Conservation (phyloP, 1,139 yeast species). For the Oligophagozyma castellii region DNA sequence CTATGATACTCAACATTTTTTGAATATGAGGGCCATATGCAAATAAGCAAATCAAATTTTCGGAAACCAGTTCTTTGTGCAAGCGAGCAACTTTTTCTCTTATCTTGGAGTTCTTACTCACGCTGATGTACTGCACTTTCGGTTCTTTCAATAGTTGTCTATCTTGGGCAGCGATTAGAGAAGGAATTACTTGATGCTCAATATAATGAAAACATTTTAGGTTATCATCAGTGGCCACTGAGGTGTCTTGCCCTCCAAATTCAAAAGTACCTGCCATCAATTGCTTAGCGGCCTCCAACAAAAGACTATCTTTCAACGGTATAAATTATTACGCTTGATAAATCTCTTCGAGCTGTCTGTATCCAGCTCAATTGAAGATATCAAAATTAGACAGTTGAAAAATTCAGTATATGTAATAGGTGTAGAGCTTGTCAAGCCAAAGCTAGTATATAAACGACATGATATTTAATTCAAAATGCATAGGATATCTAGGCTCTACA, state of each 20-base stretch:
- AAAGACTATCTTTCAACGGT: no score
- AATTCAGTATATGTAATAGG: no score
- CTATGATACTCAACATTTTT: slow-evolving; percentile 16
- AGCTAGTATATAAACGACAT: no score
- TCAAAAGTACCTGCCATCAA: slow-evolving; percentile 1
- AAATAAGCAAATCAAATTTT: slow-evolving; percentile 4
- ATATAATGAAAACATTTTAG: slow-evolving; percentile 3
- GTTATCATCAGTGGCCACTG: slow-evolving; percentile 5
- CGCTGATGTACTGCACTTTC: slow-evolving; percentile 1
- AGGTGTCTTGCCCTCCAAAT: slow-evolving; percentile 4
- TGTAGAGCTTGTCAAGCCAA: no score
- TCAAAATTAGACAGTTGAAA: no score
- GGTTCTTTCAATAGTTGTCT: no score
- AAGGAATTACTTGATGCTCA: slow-evolving; percentile 4
- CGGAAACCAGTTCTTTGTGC: background rate
- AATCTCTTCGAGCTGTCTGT: no score
- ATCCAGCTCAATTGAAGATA: no score
- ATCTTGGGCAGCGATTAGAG: slow-evolving; percentile 3
- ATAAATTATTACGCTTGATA: no score
- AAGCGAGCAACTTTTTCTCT: slow-evolving; percentile 3
- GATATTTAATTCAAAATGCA: no score
- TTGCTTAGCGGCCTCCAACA: no score
- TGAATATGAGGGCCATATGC: slow-evolving; percentile 21
- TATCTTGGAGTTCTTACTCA: slow-evolving; percentile 12
- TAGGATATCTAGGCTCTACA: no score